A percentile compares a stretch with the other conserved stretches of the same genome.
These are phyloP conservation scores for Debaryomyces maramus DNA, from an alignment of 805 yeast species.

Conservation along the genomic window DNA sequence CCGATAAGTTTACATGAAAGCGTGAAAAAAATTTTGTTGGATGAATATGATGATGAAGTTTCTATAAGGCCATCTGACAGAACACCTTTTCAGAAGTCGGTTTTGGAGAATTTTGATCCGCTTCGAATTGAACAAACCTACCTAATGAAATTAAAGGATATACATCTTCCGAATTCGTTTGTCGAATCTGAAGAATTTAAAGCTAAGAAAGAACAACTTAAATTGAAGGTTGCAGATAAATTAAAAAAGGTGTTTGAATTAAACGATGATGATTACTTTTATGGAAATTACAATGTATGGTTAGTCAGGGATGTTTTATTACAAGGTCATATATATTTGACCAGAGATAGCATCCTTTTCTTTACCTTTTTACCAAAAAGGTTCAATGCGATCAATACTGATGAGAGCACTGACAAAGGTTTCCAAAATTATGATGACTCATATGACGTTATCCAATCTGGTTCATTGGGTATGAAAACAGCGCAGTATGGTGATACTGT, in stretches of 20 bases:
- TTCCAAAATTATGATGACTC: constrained; percentile 24
- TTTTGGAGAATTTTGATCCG: constrained; percentile 29
- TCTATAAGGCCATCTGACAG: neutral
- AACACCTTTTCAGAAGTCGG: constrained; percentile 18
- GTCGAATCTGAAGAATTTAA: constrained; percentile 6
- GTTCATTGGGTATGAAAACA: constrained; percentile 39
- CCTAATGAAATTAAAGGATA: constrained; percentile 13
- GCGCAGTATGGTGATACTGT: constrained; percentile 40
- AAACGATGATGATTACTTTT: constrained; percentile 54
- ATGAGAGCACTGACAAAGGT: neutral
- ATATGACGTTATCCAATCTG: constrained; percentile 28
- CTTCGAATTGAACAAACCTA: constrained; percentile 13
- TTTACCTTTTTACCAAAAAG: constrained; percentile 70
- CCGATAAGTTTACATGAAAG: constrained; percentile 4
- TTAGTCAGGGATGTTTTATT: constrained; percentile 75
- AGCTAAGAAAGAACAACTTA: constrained; percentile 14
- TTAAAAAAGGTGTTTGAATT: constrained; percentile 42
- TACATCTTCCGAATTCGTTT: constrained; percentile 7
- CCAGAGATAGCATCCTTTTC: constrained; percentile 63
- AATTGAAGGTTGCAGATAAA: constrained; percentile 33
- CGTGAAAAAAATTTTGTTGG: constrained; percentile 1
- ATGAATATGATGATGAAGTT: neutral
- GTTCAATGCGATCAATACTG: neutral
- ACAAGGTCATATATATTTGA: constrained; percentile 82
- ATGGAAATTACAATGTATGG: constrained; percentile 75